A percentile compares a stretch with the other conserved stretches of the same genome.
Conservation (phyloP, 371 early-diverging fungal species). For the Syncephalis fuscata region DNA sequence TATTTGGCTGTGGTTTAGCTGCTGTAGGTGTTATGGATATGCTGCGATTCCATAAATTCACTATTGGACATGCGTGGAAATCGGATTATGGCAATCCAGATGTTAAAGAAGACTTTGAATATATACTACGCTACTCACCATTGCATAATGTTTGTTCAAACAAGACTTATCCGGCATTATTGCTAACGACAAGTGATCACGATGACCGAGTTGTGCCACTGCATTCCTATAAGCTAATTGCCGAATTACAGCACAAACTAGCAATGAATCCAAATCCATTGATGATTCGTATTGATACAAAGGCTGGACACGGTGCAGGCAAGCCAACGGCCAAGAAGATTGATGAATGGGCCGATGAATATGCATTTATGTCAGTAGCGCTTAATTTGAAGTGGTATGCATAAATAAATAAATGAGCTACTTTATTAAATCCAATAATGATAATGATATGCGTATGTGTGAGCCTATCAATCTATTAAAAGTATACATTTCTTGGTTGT, state of each 20-base stretch:
- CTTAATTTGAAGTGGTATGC: too few species aligned
- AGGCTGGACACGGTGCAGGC: slow-evolving; percentile 50
- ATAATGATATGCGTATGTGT: too few species aligned
- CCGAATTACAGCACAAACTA: slow-evolving; percentile 32
- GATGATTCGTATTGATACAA: slow-evolving; percentile 33
- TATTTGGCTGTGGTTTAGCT: slow-evolving; percentile 24
- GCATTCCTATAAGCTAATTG: slow-evolving; percentile 35
- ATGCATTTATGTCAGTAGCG: too few species aligned
- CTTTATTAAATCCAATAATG: too few species aligned
- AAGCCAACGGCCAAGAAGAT: slow-evolving; percentile 28
- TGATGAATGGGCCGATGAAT: too few species aligned
- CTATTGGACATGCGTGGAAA: slow-evolving; percentile 26
- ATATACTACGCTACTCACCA: slow-evolving; percentile 31
- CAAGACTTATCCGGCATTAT: slow-evolving; percentile 21
- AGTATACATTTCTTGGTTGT: too few species aligned
- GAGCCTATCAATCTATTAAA: too few species aligned
- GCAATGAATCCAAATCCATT: slow-evolving; percentile 26
- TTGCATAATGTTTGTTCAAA: slow-evolving; percentile 30
- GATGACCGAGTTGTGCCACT: slow-evolving; percentile 28
- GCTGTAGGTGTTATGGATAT: slow-evolving; percentile 33
- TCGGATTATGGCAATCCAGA: slow-evolving; percentile 30
- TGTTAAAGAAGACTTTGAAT: slow-evolving; percentile 18
- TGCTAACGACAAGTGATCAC: slow-evolving; percentile 22
- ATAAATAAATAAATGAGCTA: too few species aligned
- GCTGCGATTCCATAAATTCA: slow-evolving; percentile 35